These are phyloP conservation scores for Linnemannia exigua DNA, from an alignment of 192 early-diverging fungal genomes.

Conservation along the genomic window DNA sequence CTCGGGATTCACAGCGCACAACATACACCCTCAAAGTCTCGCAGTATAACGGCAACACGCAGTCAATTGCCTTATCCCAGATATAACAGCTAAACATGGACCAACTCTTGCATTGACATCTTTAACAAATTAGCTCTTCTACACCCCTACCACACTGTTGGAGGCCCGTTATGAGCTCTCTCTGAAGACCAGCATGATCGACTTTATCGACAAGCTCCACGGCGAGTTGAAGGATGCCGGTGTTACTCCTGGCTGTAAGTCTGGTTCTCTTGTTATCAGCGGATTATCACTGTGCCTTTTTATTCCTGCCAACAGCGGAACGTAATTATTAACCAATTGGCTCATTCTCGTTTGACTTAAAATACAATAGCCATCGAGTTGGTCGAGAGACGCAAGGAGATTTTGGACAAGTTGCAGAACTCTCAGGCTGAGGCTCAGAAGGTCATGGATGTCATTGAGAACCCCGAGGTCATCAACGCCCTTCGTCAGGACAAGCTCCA, in stretches of 20 bases:
- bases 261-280: not conserved
- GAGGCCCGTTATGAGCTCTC: conserved; percentile 93
- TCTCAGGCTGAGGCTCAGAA: conserved; percentile 83
- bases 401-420: conserved; percentile 80
- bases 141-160: conserved; percentile 80
- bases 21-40: not conserved
- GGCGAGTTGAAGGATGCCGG: conserved; percentile 84
- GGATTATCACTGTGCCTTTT: too few species aligned
- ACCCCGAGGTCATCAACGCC: conserved; percentile 89
- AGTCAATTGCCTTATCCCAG: not conserved
- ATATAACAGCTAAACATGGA: not conserved
- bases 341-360: not conserved
- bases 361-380: conserved; percentile 59
- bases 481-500: conserved; percentile 96
- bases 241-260: conserved; percentile 79
- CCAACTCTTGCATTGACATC: not conserved
- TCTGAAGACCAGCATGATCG: conserved; percentile 93
- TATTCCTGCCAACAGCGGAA: too few species aligned
- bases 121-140: conserved; percentile 70
- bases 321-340: not conserved
- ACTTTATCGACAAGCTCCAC: conserved; percentile 90
- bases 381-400: conserved; percentile 80
- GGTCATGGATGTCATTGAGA: conserved; percentile 91
- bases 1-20: not conserved
- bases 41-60: not conserved